Evolutionary conservation across 2,329 filamentous ascomycete species (phyloP).

Genomic region (Paecilomyces sp.): DNA sequence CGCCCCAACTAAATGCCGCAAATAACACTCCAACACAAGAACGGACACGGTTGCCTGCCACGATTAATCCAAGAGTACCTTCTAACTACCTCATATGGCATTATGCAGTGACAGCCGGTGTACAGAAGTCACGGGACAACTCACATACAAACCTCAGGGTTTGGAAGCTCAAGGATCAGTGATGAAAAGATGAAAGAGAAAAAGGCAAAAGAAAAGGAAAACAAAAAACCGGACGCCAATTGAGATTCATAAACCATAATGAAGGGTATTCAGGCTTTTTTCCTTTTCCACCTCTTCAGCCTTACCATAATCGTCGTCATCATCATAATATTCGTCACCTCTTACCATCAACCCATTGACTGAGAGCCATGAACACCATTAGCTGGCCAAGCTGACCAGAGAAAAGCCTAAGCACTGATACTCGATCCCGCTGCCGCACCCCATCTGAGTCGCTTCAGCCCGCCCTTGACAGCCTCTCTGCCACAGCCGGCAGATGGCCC

Average conservation of each 20-base stretch:
- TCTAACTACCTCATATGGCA: neutral
- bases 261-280: neutral
- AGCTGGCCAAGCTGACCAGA: neutral
- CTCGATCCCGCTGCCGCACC: constrained; percentile 30
- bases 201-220: neutral
- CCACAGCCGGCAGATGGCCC: constrained; percentile 34
- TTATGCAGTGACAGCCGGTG: neutral
- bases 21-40: neutral
- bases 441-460: constrained; percentile 38
- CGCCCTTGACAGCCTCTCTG: constrained; percentile 38
- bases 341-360: neutral
- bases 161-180: neutral
- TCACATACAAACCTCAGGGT: neutral
- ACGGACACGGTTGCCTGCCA: neutral
- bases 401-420: constrained; percentile 13
- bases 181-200: neutral
- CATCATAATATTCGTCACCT: neutral
- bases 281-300: neutral
- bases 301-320: neutral
- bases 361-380: neutral
- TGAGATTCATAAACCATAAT: neutral
- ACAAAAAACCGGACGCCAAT: neutral
- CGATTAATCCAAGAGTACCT: neutral
- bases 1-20: neutral
- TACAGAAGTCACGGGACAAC: neutral